Conservation (phyloP, 2,329 filamentous ascomycete species). For the Diaporthe nobilis region DNA sequence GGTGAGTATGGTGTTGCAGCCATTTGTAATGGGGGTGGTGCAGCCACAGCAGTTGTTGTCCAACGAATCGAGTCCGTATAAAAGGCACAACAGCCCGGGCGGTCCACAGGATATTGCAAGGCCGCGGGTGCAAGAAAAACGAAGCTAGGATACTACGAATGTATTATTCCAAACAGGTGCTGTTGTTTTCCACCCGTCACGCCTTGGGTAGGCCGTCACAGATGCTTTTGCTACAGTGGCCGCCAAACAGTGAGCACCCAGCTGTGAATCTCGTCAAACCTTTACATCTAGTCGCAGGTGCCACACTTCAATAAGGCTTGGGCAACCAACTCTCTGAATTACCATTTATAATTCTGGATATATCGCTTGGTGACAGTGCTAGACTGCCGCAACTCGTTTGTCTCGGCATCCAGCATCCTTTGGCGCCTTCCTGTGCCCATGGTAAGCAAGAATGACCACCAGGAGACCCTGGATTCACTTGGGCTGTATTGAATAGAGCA, state of each 20-base stretch:
- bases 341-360: not conserved
- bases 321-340: not conserved
- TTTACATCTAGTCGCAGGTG: not conserved
- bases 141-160: not conserved
- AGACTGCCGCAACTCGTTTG: not conserved
- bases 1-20: conserved; percentile 96
- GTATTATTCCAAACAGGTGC: not conserved
- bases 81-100: not conserved
- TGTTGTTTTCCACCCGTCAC: accelerated
- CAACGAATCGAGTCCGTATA: conserved; percentile 79
- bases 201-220: not conserved
- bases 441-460: not conserved
- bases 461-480: not conserved
- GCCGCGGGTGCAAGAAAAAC: not conserved
- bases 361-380: not conserved
- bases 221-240: not conserved
- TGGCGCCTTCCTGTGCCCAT: not conserved
- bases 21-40: conserved; percentile 97
- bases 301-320: not conserved
- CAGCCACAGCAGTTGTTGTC: conserved; percentile 91
- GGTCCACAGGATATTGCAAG: too few relatives aligned
- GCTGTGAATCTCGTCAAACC: not conserved
- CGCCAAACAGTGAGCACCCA: not conserved
- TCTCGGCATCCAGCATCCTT: not conserved
- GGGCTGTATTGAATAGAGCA: not conserved